Conservation (phyloP, 495 filamentous ascomycete species). For the Daldinia bambusicola region DNA sequence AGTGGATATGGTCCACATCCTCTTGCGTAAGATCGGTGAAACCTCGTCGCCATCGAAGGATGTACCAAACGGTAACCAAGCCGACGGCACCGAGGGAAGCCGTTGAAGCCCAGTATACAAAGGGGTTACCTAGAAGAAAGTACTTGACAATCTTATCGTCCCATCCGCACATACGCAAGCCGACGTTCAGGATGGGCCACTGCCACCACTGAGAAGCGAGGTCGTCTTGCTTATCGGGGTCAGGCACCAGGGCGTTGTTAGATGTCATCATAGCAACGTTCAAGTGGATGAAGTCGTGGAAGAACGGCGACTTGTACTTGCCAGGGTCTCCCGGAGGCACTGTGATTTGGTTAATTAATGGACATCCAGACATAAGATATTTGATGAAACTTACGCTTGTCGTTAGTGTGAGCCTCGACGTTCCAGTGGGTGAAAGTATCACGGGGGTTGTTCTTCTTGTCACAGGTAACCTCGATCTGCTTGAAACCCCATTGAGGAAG, state of each 20-base stretch:
- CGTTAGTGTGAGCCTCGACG: slow-evolving; percentile 93
- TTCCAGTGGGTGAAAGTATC: slow-evolving; percentile 99
- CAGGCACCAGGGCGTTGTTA: slow-evolving; percentile 97
- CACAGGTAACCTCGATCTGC: slow-evolving; percentile 96
- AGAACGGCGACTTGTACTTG: slow-evolving; percentile 94
- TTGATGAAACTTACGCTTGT: slow-evolving; percentile 75
- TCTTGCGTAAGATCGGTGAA: slow-evolving; percentile 81
- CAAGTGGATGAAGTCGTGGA: slow-evolving; percentile 95
- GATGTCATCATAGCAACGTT: slow-evolving; percentile 99
- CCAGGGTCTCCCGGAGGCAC: slow-evolving; percentile 91
- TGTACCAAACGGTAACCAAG: slow-evolving; percentile 80
- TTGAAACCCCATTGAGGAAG: slow-evolving; percentile 99
- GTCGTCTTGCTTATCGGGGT: slow-evolving; percentile 99
- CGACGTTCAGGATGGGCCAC: slow-evolving; percentile 95
- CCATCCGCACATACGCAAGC: slow-evolving; percentile 98
- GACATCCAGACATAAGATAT: background rate
- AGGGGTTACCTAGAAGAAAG: slow-evolving; percentile 95
- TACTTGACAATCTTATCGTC: slow-evolving; percentile 96
- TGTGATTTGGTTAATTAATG: slow-evolving; percentile 53
- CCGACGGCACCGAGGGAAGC: slow-evolving; percentile 77
- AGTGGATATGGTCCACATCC: slow-evolving; percentile 93
- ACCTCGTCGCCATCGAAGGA: slow-evolving; percentile 95
- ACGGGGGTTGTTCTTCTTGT: slow-evolving; percentile 89
- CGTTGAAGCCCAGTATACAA: slow-evolving; percentile 96
- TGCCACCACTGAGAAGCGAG: slow-evolving; percentile 98